Evolutionary conservation across 352 stramenopile genomes (phyloP), one percentile per base, ranked within the genome.

Genomic region (Peronospora destructor): DNA sequence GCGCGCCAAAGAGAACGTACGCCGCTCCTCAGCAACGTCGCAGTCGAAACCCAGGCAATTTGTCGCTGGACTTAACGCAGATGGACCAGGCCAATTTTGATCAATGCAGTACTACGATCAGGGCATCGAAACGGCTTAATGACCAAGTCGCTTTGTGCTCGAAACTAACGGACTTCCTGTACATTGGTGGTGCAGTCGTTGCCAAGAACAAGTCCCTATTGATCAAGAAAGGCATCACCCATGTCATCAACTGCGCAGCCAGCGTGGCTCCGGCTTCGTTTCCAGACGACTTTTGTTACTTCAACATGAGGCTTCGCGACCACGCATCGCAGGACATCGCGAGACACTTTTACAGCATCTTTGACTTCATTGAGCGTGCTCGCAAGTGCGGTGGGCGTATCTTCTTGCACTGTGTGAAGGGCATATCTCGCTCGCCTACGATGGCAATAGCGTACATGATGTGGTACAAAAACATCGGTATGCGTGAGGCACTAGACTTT

Each of bases 371-470:
- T 36, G 84, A 94, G 54, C 71, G 66, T 25, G 84, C 82, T 23
- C 74, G 83, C 2, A 64, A 72, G 12, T 49, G 61, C 28, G 73
- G 77, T 21, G 82, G 84, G 17, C 84, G 86, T 38, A 71, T 94
- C 21, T 91, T 93, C 45, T 67, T 94, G 47, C 84, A 94, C 44
- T 94, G 84, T 48, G 66, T 94, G 4, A 94, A 94, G 44, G 84
- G 84, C 46, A 94, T 94, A 33, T 94, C 84, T 21, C 67, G 84
- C 29, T 94, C 84, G 1, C 84, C 84, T 13, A 90, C 84, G 1
- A 90, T 94, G 70, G 80, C 82, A 8, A 93, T 94, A 46, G 84
- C 82, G 45, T 92, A 94, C 47, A 66, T 94, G 45, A 93, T 94
- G 84, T 91, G 81, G 80, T 77, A 82, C 67, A 90, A 91, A 58